Evolutionary conservation across 805 yeast genomes (phyloP).

Genomic region (Starmerella khaoyaiensis): DNA sequence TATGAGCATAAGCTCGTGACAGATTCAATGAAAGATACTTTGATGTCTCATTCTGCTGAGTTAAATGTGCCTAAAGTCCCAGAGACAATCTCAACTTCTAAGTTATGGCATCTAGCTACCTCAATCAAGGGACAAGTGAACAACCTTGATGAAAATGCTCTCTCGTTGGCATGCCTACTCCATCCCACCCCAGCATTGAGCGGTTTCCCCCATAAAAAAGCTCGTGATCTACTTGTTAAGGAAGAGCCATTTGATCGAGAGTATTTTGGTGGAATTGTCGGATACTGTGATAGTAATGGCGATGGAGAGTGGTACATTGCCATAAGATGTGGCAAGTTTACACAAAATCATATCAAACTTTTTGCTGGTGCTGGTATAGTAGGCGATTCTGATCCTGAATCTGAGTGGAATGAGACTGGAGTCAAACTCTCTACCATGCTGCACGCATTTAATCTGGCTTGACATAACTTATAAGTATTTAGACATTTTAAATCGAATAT

Average conservation of each 20-base stretch:
- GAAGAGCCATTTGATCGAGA: constrained; percentile 16
- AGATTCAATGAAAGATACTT: constrained; percentile 9
- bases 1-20: constrained; percentile 14
- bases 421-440: constrained; percentile 14
- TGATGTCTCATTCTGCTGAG: constrained; percentile 1
- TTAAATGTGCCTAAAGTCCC: constrained; percentile 6
- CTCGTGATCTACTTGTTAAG: constrained; percentile 4
- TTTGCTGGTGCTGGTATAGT: constrained; percentile 18
- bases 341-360: constrained; percentile 1
- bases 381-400: constrained; percentile 13
- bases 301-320: constrained; percentile 16
- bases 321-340: constrained; percentile 10
- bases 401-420: constrained; percentile 15
- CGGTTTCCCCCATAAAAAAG: constrained; percentile 12
- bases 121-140: constrained; percentile 4
- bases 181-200: constrained; percentile 18
- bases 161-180: constrained; percentile 8
- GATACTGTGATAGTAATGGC: constrained; percentile 12
- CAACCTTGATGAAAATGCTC: constrained; percentile 1
- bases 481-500: not conserved
- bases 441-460: constrained; percentile 3
- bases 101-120: constrained; percentile 14
- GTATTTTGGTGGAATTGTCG: constrained; percentile 16
- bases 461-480: no score
- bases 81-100: constrained; percentile 6